Conservation (phyloP, 257 asterid species). For the Handroanthus guayacan region DNA sequence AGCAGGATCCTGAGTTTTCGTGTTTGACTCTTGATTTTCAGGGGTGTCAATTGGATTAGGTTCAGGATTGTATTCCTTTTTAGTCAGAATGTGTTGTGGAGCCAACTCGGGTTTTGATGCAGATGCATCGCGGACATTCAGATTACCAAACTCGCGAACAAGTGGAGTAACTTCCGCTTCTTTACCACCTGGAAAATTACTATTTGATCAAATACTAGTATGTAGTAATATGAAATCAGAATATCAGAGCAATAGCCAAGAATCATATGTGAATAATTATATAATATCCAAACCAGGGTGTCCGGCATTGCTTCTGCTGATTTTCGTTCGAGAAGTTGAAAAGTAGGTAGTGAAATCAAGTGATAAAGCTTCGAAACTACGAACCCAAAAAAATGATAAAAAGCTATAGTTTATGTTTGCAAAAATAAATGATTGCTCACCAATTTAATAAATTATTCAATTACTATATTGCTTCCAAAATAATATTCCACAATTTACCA, state of each 20-base stretch:
- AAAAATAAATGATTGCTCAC: too few relatives aligned
- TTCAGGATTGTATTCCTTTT: not conserved
- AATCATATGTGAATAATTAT: not conserved
- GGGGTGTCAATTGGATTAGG: not conserved
- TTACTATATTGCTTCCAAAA: too few relatives aligned
- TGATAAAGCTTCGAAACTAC: too few relatives aligned
- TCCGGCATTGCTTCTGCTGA: too few relatives aligned
- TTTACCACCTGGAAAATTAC: conserved; percentile 43
- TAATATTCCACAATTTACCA: too few relatives aligned
- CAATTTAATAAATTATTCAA: too few relatives aligned
- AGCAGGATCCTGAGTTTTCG: conserved; percentile 35
- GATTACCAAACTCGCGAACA: conserved; percentile 42
- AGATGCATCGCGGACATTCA: conserved; percentile 36
- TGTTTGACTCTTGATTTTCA: conserved; percentile 21
- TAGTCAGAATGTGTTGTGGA: conserved; percentile 3
- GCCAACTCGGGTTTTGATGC: not conserved
- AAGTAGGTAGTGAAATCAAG: too few relatives aligned
- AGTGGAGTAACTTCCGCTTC: conserved; percentile 50
- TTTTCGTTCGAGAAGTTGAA: too few relatives aligned
- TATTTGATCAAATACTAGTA: not conserved
- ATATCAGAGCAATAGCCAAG: not conserved
- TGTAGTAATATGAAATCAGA: conserved; percentile 28
- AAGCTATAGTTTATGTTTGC: too few relatives aligned
- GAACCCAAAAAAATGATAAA: too few relatives aligned
- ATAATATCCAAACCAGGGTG: too few relatives aligned